A percentile compares a stretch with the other conserved stretches of the same genome.
These are phyloP conservation scores for Hibiscus syriacus DNA, from an alignment of 345 rosid genomes.

Conservation along the genomic window DNA sequence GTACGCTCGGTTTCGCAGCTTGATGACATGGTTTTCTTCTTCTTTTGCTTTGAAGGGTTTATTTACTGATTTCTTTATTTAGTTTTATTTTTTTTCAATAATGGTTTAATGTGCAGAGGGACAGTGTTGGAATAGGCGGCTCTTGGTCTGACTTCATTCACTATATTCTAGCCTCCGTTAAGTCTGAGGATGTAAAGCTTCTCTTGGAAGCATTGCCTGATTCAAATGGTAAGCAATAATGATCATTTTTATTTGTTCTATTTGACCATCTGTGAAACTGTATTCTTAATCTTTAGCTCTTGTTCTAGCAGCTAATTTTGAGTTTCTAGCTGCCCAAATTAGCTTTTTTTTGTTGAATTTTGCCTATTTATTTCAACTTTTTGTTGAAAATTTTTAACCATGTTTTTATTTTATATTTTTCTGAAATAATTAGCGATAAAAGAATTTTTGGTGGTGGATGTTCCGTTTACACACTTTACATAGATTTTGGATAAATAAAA, in stretches of 20 bases:
- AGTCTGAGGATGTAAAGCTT: constrained; percentile 70
- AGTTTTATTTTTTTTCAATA: background rate
- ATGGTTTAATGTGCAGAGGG: constrained; percentile 46
- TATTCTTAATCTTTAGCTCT: background rate
- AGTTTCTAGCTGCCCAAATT: background rate
- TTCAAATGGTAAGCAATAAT: constrained; percentile 31
- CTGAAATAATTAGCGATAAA: background rate
- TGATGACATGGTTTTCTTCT: constrained; percentile 58
- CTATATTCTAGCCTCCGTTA: constrained; percentile 56
- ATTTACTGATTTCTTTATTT: background rate
- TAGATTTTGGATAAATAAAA: background rate
- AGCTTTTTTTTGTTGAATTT: background rate
- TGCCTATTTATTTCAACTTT: background rate
- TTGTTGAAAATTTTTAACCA: background rate
- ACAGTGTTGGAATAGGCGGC: constrained; percentile 72
- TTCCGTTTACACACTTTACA: background rate
- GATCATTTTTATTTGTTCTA: background rate
- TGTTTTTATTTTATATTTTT: background rate
- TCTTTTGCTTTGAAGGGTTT: background rate
- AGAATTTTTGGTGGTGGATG: background rate
- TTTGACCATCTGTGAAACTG: background rate
- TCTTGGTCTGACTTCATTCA: constrained; percentile 79
- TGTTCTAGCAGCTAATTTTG: background rate
- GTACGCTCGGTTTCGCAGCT: constrained; percentile 59
- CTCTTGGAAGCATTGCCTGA: constrained; percentile 32